Percentiles rank a stretch among this genome's conserved stretches.
These are phyloP conservation scores for Marchantia paleacea DNA, from an alignment of 225 moss, liverwort and hornwort genomes.

Conservation along the genomic window DNA sequence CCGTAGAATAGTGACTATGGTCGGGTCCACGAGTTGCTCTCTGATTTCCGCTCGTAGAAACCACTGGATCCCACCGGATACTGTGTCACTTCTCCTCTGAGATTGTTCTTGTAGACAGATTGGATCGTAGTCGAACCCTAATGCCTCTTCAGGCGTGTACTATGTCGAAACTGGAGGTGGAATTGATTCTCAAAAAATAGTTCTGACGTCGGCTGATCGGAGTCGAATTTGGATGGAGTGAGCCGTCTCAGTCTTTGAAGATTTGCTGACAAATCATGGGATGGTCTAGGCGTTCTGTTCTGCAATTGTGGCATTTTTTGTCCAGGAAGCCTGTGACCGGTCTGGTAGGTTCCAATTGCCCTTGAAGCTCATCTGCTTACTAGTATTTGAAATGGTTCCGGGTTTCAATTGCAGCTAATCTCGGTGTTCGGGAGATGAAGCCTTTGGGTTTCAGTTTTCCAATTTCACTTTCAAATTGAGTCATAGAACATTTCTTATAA, in stretches of 20 bases:
- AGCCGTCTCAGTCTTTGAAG: neutral
- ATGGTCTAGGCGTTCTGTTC: neutral
- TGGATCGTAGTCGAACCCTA: neutral
- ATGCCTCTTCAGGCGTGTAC: neutral
- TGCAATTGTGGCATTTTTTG: neutral
- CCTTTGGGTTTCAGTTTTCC: no score
- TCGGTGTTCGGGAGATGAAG: no score
- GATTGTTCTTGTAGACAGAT: no score
- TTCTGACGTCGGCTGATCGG: neutral
- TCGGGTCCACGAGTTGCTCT: no score
- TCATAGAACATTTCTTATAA: no score
- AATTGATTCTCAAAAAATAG: neutral
- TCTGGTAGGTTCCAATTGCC: neutral
- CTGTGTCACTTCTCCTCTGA: no score
- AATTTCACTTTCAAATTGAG: no score
- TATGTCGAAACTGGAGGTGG: neutral
- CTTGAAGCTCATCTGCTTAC: neutral
- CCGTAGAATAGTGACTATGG: no score
- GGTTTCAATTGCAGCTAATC: no score
- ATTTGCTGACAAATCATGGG: neutral
- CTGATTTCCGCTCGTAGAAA: no score
- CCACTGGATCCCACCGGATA: no score
- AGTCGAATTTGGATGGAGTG: neutral
- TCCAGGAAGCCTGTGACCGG: neutral
- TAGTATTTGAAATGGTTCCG: no score